A percentile compares a stretch with the other conserved stretches of the same genome.
Evolutionary conservation across 1,284 basidiomycete genomes (phyloP).

Genomic region (Rhodotorula sp.): DNA sequence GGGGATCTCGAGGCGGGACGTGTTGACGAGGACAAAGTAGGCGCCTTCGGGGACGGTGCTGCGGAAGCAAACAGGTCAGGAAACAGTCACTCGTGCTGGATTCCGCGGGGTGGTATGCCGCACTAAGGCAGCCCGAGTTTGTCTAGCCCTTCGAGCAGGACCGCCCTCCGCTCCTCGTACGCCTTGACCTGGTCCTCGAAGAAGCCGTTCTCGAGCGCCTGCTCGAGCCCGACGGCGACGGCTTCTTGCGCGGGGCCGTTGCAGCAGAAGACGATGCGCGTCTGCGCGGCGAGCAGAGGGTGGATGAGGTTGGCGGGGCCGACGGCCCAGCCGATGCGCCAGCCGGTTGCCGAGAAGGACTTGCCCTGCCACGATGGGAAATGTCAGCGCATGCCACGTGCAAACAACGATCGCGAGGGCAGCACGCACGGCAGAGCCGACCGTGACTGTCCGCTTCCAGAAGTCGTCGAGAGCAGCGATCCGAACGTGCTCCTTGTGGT

Average conservation of each 20-base stretch:
- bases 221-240: constrained; percentile 78
- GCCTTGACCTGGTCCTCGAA: constrained; percentile 75
- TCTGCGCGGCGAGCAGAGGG: constrained; percentile 84
- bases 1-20: constrained; percentile 67
- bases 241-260: constrained; percentile 66
- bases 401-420: too few relatives aligned
- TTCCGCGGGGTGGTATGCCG: neutral
- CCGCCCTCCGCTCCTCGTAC: constrained; percentile 75
- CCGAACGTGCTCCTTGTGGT: constrained; percentile 75
- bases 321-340: constrained; percentile 96
- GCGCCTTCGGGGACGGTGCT: constrained; percentile 76
- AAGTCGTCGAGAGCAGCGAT: constrained; percentile 75
- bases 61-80: constrained; percentile 9
- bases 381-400: neutral
- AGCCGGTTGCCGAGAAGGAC: constrained; percentile 97
- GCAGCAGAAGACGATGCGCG: constrained; percentile 86
- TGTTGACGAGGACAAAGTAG: constrained; percentile 77
- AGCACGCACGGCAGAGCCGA: constrained; percentile 65
- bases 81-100: neutral
- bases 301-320: constrained; percentile 79
- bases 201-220: constrained; percentile 70
- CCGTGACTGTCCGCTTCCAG: constrained; percentile 88
- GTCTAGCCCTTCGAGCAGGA: constrained; percentile 78
- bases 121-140: constrained; percentile 76
- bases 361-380: constrained; percentile 38